These are phyloP conservation scores for Alternaria gansuensis DNA, from an alignment of 2,329 filamentous ascomycete species.

Conservation along the genomic window DNA sequence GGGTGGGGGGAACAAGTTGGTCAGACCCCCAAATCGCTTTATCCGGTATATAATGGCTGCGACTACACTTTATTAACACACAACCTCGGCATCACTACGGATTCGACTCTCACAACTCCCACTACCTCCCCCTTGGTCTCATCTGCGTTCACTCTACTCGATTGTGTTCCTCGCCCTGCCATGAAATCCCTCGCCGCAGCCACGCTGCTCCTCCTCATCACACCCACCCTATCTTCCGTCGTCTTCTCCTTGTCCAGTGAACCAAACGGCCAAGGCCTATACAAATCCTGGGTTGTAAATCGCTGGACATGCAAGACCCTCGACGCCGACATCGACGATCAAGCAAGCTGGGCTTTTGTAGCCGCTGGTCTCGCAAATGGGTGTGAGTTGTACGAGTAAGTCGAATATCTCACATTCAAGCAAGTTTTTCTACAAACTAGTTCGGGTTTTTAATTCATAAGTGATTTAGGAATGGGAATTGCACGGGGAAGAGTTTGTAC, in stretches of 20 bases:
- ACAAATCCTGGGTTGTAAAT: constrained; percentile 29
- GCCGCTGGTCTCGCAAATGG: constrained; percentile 33
- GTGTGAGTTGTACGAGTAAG: constrained; percentile 35
- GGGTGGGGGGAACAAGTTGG: not conserved
- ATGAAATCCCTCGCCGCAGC: not conserved
- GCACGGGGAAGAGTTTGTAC: constrained; percentile 24
- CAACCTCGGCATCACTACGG: not conserved
- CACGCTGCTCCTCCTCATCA: constrained; percentile 3
- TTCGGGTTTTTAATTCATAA: not conserved
- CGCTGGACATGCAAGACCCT: constrained; percentile 34
- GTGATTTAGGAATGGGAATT: constrained; percentile 24
- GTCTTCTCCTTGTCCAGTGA: constrained; percentile 31
- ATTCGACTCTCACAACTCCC: not conserved
- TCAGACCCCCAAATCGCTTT: not conserved
- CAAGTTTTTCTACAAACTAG: not conserved
- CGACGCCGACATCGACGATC: constrained; percentile 28
- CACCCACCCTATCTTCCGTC: constrained; percentile 19
- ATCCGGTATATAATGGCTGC: not conserved
- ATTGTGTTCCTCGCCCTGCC: not conserved
- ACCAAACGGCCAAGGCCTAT: constrained; percentile 22
- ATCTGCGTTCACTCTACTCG: not conserved
- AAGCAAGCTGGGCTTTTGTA: constrained; percentile 36
- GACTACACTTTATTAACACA: not conserved
- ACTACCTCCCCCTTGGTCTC: no score
- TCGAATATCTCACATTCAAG: not conserved